Conservation (phyloP, 768 basidiomycete genomes). For the Piloderma croceum region DNA sequence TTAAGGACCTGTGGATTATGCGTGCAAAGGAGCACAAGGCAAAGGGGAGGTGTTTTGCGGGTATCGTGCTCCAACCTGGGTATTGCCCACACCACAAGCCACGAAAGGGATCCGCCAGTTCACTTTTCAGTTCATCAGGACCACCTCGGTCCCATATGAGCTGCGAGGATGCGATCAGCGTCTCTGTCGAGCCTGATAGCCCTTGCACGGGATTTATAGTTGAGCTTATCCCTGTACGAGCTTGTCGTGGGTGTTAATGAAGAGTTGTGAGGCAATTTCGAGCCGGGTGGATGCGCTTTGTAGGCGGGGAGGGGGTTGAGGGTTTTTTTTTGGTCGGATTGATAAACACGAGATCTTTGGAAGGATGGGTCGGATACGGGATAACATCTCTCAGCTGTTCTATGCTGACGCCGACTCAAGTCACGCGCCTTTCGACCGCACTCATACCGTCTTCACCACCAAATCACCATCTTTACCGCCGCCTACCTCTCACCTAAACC, state of each 20-base stretch:
- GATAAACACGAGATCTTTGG: conserved; percentile 90
- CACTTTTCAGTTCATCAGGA: conserved; percentile 67
- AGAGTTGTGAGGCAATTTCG: conserved; percentile 51
- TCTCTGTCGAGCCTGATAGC: conserved; percentile 85
- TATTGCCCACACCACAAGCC: conserved; percentile 9
- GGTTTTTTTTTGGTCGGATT: conserved; percentile 68
- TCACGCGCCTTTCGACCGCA: conserved; percentile 57
- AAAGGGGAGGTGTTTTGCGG: conserved; percentile 77
- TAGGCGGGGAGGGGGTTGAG: conserved; percentile 11
- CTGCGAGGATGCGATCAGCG: conserved; percentile 73
- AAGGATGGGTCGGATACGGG: conserved; percentile 83
- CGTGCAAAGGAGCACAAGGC: conserved; percentile 71
- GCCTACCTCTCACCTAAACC: conserved; percentile 49
- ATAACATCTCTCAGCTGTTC: conserved; percentile 87
- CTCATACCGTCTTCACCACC: conserved; percentile 10
- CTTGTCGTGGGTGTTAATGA: conserved; percentile 84
- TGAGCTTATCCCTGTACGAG: conserved; percentile 53
- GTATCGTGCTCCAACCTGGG: conserved; percentile 56
- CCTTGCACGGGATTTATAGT: conserved; percentile 80
- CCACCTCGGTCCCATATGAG: conserved; percentile 45
- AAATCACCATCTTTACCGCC: conserved; percentile 15
- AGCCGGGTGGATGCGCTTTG: conserved; percentile 29
- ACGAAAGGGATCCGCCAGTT: conserved; percentile 67
- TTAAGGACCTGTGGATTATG: conserved; percentile 94
- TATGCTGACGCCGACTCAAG: conserved; percentile 68